Percentiles rank a stretch among this genome's conserved stretches.
phyloP scores from a whole-genome alignment of 495 filamentous ascomycete species.

The Hyaloscypha variabilis region DNA sequence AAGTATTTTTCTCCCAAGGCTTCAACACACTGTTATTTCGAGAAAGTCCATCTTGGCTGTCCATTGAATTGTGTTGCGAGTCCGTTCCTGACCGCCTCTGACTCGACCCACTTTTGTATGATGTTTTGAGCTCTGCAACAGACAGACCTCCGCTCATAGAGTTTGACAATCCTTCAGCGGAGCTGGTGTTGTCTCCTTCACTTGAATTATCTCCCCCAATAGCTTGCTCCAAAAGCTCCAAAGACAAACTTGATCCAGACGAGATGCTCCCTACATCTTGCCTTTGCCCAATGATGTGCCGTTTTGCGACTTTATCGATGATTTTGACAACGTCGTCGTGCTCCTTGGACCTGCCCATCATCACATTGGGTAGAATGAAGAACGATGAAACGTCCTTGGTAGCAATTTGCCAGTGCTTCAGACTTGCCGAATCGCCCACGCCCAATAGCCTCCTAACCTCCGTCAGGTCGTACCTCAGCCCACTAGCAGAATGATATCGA shows the following conservation, averaged over 20 bases:
- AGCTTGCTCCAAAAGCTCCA: slow-evolving; percentile 42
- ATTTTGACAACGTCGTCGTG: slow-evolving; percentile 67
- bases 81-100: slow-evolving; percentile 14
- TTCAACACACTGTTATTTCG: slow-evolving; percentile 12
- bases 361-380: slow-evolving; percentile 77
- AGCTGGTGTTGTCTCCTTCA: slow-evolving; percentile 47
- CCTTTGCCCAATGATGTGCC: slow-evolving; percentile 51
- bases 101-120: slow-evolving; percentile 19
- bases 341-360: slow-evolving; percentile 78
- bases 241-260: slow-evolving; percentile 56
- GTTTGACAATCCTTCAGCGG: slow-evolving; percentile 40
- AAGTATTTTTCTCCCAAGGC: slow-evolving; percentile 32
- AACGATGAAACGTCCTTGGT: slow-evolving; percentile 82
- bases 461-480: slow-evolving; percentile 75
- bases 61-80: slow-evolving; percentile 29
- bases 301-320: slow-evolving; percentile 69
- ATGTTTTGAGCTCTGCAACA: slow-evolving; percentile 5
- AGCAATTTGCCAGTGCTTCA: slow-evolving; percentile 72
- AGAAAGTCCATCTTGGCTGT: slow-evolving; percentile 15
- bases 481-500: slow-evolving; percentile 81
- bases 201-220: slow-evolving; percentile 42
- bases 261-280: slow-evolving; percentile 51
- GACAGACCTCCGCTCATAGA: slow-evolving; percentile 11
- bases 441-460: slow-evolving; percentile 70
- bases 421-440: slow-evolving; percentile 68